Base-by-base conservation (phyloP, 2,329 filamentous ascomycete species). In the Trichoderma atrobrunneum region DNA sequence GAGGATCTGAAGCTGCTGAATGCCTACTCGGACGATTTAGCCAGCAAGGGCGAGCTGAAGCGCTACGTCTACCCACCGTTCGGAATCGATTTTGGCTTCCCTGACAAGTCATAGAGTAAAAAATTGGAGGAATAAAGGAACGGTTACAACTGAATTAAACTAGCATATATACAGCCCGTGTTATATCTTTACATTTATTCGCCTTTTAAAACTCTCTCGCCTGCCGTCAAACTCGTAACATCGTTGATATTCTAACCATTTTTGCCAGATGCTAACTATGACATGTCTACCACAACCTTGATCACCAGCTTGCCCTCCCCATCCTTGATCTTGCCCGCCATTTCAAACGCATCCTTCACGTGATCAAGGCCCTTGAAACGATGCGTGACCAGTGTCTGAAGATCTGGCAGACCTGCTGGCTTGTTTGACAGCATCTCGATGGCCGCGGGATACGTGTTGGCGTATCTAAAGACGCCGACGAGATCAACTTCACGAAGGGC, bases 281-380 rank as follows among this genome's bases (percentile, higher is more conserved):
- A 77, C 76, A 84, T 85, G 71, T 89, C 84, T 26, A 90, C 85
- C 71, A 94, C 87, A 10, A 94, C 92, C 84, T 95, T 95, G 74
- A 95, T 83, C 7, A 95, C 91, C 74, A 94, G 80, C 12, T 89
- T 90, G 0, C 91, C 92, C 18, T 88, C 82, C 28, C 89, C 89
- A 75, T 95, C 92, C 78, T 90, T 90, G 12, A 91, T 89, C 80
- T 87, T 89, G 0, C 87, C 90, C 0, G 92, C 93, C 88, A 93
- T 91, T 62, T 89, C 87, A 76, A 95, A 94, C 0, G 92, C 92
- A 34, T 89, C 84, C n/a, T 86, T 85, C 12, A 91, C 90, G 36
- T 83, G 84, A 1, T 86, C 87, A 63, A 95, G 80, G 0, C 92
- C 92, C 62, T 83, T 85, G 79, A 89, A 92, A 7, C 89, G 84